These are phyloP conservation scores for Paracoccidioides lutzii DNA, from an alignment of 2,329 filamentous ascomycete species.

Conservation along the genomic window DNA sequence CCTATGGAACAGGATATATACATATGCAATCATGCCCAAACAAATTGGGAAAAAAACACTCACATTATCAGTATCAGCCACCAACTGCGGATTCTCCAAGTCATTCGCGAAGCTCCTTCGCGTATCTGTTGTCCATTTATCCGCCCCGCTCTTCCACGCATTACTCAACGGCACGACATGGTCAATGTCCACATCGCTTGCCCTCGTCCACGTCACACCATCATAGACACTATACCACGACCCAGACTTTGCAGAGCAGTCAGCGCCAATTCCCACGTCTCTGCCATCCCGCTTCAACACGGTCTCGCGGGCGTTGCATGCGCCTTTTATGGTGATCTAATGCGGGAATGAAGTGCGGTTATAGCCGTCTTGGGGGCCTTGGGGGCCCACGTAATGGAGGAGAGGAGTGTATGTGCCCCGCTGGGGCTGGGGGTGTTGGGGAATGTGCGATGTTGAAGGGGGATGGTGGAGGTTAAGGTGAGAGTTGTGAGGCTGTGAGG, in stretches of 20 bases:
- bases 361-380: conserved; percentile 46
- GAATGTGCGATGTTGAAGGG: conserved; percentile 25
- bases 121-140: conserved; percentile 54
- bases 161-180: conserved; percentile 72
- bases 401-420: conserved; percentile 46
- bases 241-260: conserved; percentile 53
- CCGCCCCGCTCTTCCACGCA: conserved; percentile 68
- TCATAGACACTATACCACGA: conserved; percentile 63
- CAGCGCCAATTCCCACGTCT: conserved; percentile 43
- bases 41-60: not conserved
- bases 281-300: conserved; percentile 64
- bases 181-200: conserved; percentile 66
- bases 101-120: conserved; percentile 66
- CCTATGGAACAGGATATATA: not conserved
- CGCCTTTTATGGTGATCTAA: conserved; percentile 53
- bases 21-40: not conserved
- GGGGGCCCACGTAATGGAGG: conserved; percentile 43
- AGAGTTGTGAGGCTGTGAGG: conserved; percentile 12
- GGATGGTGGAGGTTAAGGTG: conserved; percentile 11
- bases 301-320: conserved; percentile 60
- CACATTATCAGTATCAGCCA: conserved; percentile 61
- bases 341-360: conserved; percentile 56
- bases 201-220: conserved; percentile 54
- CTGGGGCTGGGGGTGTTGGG: conserved; percentile 51
- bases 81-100: conserved; percentile 58